Evolutionary conservation across 2,329 filamentous ascomycete genomes (phyloP), one percentile per base, ranked within the genome.

Genomic region (Grosmannia huntii): DNA sequence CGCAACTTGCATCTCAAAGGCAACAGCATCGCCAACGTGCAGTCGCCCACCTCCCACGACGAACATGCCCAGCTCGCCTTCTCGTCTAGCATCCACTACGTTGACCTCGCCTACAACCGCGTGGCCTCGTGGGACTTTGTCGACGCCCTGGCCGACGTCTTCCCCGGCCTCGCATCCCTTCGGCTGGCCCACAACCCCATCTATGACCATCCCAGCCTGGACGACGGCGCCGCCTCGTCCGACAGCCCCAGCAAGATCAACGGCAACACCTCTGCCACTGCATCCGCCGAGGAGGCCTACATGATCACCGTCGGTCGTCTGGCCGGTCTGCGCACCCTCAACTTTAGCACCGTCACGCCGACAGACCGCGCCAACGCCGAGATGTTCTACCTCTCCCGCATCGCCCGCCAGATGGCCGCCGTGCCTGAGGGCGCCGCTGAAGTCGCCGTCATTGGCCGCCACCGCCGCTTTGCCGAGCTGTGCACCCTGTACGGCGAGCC

Each of bases 381-480:
- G 65, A 85, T 92, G 66, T 99, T 95, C 69, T 99, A 99, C 69
- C 81, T 97, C 12, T 89, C 86, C 0, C 81, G 87, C 57, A 94
- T 96, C 59, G 87, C 81, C 12, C 84, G 84, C 62, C 88, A 94
- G 67, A 75, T 96, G 46, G 79, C 83, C 1, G 73, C 77, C 4
- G 79, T 82, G 0, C 73, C 82, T 0, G 76, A 81, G 58, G 70
- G 69, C 3, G 70, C 75, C 2, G 79, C 77, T 51, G 73, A 85
- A 63, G 71, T 70, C 0, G 72, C 73, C 1, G 78, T 95, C 0
- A 68, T 87, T 3, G 71, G 68, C 0, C 71, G 74, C 4, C 90
- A 97, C 69, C 85, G 83, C 9, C 79, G 90, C 5, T 97, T 88
- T 68, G 66, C 69, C 0, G 84, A 84, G 61, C 75, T 99, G 33